Conservation (phyloP, 2,329 filamentous ascomycete genomes). For the Sclerotinia borealis region DNA sequence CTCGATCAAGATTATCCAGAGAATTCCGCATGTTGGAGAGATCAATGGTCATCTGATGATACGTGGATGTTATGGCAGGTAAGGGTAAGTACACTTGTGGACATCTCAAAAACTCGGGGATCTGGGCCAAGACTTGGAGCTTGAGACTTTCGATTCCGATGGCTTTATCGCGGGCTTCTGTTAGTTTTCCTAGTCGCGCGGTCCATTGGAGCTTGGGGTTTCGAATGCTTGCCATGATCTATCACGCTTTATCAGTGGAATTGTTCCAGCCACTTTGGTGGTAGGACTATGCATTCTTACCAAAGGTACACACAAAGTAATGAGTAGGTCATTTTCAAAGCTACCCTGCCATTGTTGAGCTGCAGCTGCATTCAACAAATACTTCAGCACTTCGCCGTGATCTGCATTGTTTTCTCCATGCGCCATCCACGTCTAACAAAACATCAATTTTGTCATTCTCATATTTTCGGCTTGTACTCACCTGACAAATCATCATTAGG, state of each 20-base stretch:
- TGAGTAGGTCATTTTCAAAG: neutral
- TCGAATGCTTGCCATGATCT: neutral
- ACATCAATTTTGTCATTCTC: neutral
- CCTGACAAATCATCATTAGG: constrained; percentile 8
- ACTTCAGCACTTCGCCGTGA: neutral
- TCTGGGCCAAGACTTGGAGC: neutral
- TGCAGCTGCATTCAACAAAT: neutral
- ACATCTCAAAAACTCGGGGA: neutral
- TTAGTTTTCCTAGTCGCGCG: neutral
- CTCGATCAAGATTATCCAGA: neutral
- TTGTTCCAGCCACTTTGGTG: accelerated
- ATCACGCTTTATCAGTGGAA: neutral
- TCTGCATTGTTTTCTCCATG: neutral
- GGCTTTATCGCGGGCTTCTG: neutral
- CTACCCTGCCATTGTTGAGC: neutral
- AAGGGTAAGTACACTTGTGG: neutral
- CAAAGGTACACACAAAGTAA: neutral
- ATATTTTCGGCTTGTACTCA: neutral
- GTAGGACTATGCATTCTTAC: neutral
- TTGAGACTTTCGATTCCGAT: neutral
- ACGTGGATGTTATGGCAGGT: neutral
- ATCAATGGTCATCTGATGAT: neutral
- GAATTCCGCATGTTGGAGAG: neutral
- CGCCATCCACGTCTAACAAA: neutral
- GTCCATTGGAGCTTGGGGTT: neutral